A percentile compares a stretch with the other conserved stretches of the same genome.
Evolutionary conservation across 768 basidiomycete genomes (phyloP).

Genomic region (Tricholoma matsutake): DNA sequence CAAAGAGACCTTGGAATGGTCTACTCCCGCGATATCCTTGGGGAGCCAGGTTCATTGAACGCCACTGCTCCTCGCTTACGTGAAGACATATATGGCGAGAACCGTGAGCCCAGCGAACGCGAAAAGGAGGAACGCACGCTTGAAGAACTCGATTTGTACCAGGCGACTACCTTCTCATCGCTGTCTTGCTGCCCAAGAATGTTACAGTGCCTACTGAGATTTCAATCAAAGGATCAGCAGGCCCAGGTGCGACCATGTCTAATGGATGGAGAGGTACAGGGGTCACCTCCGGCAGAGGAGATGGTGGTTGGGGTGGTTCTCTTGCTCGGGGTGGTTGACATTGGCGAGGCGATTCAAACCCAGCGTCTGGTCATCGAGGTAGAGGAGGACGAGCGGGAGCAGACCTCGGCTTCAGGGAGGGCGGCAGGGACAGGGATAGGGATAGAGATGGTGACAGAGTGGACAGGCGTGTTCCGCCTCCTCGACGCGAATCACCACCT

Average conservation of each 20-base stretch:
- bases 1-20: constrained; percentile 81
- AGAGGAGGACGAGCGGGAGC: constrained; percentile 30
- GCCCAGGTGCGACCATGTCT: constrained; percentile 21
- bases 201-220: constrained; percentile 51
- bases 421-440: neutral
- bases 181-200: constrained; percentile 74
- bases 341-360: constrained; percentile 71
- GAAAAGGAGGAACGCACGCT: constrained; percentile 68
- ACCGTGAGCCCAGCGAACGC: constrained; percentile 38
- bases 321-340: constrained; percentile 59
- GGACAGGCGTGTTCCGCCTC: constrained; percentile 48
- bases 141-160: constrained; percentile 80
- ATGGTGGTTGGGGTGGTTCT: constrained; percentile 47
- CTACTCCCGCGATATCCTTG: constrained; percentile 81
- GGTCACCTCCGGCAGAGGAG: constrained; percentile 36
- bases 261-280: constrained; percentile 33
- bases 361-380: constrained; percentile 40
- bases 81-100: constrained; percentile 41
- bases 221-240: constrained; percentile 49
- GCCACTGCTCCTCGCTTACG: constrained; percentile 58
- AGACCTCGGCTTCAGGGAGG: constrained; percentile 27
- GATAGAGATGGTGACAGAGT: constrained; percentile 31
- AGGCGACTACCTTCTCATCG: constrained; percentile 73
- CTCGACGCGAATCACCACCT: constrained; percentile 48
- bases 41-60: constrained; percentile 67